These are phyloP conservation scores for Metarhizium sp. DNA, from an alignment of 2,329 filamentous ascomycete genomes.

Conservation along the genomic window DNA sequence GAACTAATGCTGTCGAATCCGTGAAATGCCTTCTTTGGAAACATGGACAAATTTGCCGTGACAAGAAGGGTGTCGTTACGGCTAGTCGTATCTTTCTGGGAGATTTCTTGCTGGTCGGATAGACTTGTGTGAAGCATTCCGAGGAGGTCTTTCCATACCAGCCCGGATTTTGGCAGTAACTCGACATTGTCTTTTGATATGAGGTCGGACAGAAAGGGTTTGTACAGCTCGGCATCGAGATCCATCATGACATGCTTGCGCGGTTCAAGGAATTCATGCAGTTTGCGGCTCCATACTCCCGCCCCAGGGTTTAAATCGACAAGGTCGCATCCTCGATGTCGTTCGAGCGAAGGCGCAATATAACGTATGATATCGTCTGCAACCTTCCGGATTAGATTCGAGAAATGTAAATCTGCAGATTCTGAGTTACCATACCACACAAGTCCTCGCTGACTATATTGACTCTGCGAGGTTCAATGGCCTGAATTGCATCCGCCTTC, in stretches of 20 bases:
- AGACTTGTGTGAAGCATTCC: conserved; percentile 40
- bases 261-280: conserved; percentile 68
- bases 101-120: conserved; percentile 41
- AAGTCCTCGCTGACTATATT: conserved; percentile 44
- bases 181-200: conserved; percentile 36
- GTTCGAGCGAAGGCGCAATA: conserved; percentile 57
- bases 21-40: conserved; percentile 38
- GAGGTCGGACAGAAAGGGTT: conserved; percentile 51
- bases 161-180: conserved; percentile 45
- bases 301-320: conserved; percentile 78
- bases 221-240: conserved; percentile 49
- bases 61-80: conserved; percentile 68
- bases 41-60: conserved; percentile 54
- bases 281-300: conserved; percentile 67
- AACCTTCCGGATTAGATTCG: neutral
- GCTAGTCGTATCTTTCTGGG: conserved; percentile 29
- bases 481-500: conserved; percentile 1
- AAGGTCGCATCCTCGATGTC: conserved; percentile 71
- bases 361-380: conserved; percentile 62
- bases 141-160: conserved; percentile 51
- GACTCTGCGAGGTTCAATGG: conserved; percentile 30
- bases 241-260: conserved; percentile 80
- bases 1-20: conserved; percentile 46
- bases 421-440: conserved; percentile 29
- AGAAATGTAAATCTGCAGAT: neutral